Base-by-base conservation (phyloP, 1,139 yeast species). In the Candida frijolesensis region DNA sequence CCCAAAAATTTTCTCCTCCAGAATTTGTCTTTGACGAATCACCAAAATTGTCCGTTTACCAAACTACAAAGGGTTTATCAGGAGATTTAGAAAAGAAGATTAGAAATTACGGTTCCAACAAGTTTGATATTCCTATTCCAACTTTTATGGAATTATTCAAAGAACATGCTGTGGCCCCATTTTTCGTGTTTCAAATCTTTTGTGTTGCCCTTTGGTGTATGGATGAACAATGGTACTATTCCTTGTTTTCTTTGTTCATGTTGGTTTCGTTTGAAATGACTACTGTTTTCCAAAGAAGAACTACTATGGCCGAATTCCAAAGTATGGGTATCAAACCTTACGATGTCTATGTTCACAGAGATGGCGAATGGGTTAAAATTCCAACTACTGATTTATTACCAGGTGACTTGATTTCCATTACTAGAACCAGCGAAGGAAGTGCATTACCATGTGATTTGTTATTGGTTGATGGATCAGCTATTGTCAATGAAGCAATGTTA, bases 91-190 rank as follows among this genome's bases (percentile, higher is more conserved):
- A 80, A 25, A 80, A 78, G 50, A 63, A 76, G 40, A 70, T 66
- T 48, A 81, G 92, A 62, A 73, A 81, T 53, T 94, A 88, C 63
- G 99, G 99, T 47, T 77, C 78, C 57, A 94, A 94, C 72, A 80
- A 80, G 60, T 94, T 94, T 65, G 99, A 94, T 65, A 94, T 94
- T 57, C 99, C 99, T 35, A 82, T 95, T 49, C 99, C 99, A 45
- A 84, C 96, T 1, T 92, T 94, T 63, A 59, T 80, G 55, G 99
- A 94, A 68, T 78, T 94, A 63, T 94, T 94, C 76, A 87, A 90
- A 66, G 99, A 94, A 70, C 99, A 94, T 67, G 99, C 98, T 6
- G 96, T 95, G 44, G 98, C 99, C 11, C 99, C 99, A 10, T 89
- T 95, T 68, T 94, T 94, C 62, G 97, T 94, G 30, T 94, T 94